Base-by-base conservation (phyloP, 139 green algal species). In the Picocystis salinarum region DNA sequence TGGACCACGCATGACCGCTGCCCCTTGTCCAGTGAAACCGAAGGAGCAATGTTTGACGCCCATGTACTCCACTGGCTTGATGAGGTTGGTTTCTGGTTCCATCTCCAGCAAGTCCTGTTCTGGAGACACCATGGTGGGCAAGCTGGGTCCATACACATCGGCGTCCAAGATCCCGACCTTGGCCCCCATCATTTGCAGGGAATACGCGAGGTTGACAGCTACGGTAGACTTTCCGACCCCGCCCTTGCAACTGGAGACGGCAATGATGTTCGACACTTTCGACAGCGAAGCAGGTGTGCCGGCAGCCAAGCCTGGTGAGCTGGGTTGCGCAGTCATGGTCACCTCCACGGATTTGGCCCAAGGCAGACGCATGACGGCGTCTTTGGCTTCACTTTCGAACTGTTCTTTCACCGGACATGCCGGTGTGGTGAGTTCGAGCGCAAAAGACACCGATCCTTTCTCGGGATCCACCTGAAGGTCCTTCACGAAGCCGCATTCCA, bases 21-120 rank as follows among this genome's bases (percentile, higher is more conserved):
- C 77, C 46, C 86, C 86, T 58, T 94, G 79, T 4, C 83, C 87
- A 18, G 88, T 83, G 60, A 82, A 98, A 13, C 88, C 88, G 66
- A 98, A 96, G 1, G 79, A 93, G n/a, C 96, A 79, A 19, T 77
- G 53, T 64, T 93, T 91, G 20, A 98, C 88, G 11, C 88, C 88
- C 58, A 88, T 57, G 50, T 93, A 96, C 40, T 90, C 76, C 20
- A 75, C 74, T 2, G 84, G 85, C 17, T 44, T 68, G 59, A 95
- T 90, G 30, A 39, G 36, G 22, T 42, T 34, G 9, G 62, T 71
- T 36, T 64, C 34, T 18, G 42, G 34, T 25, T 61, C 45, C 54
- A 56, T 56, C 46, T 51, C 10, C 30, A 62, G 33, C 27, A 76
- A 48, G 30, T 90, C 76, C 7, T 59, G 49, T 37, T 85, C 72